phyloP scores from a whole-genome alignment of 2,329 filamentous ascomycete species.

The Claviceps purpurea region DNA sequence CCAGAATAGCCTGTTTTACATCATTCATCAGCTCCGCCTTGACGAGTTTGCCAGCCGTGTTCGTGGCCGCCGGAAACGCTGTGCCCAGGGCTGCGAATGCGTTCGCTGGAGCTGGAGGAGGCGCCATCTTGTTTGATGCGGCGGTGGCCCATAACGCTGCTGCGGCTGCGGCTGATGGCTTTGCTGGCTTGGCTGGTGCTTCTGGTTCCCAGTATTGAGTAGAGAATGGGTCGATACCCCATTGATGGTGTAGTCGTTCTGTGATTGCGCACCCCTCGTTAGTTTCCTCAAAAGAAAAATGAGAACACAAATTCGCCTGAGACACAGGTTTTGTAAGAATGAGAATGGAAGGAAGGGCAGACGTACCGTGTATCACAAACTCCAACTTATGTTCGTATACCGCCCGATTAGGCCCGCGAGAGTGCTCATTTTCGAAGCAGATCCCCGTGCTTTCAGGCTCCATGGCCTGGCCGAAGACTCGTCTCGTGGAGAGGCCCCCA shows the following conservation, averaged over 20 bases:
- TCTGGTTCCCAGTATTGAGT: conserved; percentile 59
- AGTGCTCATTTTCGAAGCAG: conserved; percentile 59
- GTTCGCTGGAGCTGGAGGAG: conserved; percentile 20
- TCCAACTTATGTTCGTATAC: conserved; percentile 57
- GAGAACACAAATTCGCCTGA: background rate
- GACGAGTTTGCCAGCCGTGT: conserved; percentile 17
- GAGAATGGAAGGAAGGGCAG: conserved; percentile 4
- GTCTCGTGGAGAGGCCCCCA: conserved; percentile 32
- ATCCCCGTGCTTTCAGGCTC: conserved; percentile 68
- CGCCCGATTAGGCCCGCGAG: conserved; percentile 33
- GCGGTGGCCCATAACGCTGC: conserved; percentile 7
- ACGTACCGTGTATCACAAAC: conserved; percentile 50
- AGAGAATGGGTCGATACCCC: conserved; percentile 71
- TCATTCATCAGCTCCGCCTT: conserved; percentile 27
- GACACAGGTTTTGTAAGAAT: background rate
- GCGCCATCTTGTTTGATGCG: conserved; percentile 18
- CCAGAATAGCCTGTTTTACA: conserved; percentile 27
- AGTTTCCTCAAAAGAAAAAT: background rate
- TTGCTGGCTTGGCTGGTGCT: conserved; percentile 16
- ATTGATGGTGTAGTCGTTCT: conserved; percentile 36
- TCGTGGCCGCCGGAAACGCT: conserved; percentile 3
- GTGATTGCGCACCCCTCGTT: background rate
- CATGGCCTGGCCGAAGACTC: conserved; percentile 52
- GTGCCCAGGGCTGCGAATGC: conserved; percentile 23
- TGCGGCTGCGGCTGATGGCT: background rate